These are phyloP conservation scores for Diplosphaera chodatii DNA, from an alignment of 139 green algal genomes.

Conservation along the genomic window DNA sequence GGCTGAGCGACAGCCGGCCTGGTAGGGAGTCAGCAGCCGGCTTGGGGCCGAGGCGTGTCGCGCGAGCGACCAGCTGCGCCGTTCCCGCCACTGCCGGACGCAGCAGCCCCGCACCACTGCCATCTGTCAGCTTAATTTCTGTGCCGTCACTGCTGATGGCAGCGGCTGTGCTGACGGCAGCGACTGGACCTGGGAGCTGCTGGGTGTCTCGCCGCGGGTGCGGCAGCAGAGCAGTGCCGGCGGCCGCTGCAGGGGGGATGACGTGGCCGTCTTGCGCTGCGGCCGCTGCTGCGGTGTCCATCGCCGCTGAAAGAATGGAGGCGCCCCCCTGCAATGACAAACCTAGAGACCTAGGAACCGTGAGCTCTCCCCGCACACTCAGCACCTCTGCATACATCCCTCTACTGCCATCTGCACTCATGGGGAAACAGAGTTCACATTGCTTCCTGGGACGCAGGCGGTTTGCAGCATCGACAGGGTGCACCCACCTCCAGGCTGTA, in stretches of 20 bases:
- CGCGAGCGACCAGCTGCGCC: not conserved
- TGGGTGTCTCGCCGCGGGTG: not conserved
- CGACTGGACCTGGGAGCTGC: too few relatives aligned
- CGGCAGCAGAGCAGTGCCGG: not conserved
- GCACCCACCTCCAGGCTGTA: too few relatives aligned
- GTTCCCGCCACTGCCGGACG: not conserved
- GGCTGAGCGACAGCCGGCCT: not conserved
- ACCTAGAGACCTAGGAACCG: too few relatives aligned
- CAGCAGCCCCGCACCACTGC: not conserved
- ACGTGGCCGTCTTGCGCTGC: slow-evolving; percentile 13
- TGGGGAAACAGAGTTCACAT: too few relatives aligned
- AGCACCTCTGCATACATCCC: too few relatives aligned
- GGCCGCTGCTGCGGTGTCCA: slow-evolving; percentile 8
- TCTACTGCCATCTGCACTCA: too few relatives aligned
- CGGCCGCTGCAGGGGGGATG: not conserved
- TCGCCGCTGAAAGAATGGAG: slow-evolving; percentile 13
- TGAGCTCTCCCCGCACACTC: too few relatives aligned
- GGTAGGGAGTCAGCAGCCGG: not conserved
- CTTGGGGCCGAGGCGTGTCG: slow-evolving; percentile 1
- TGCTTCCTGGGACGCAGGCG: too few relatives aligned
- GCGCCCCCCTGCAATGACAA: slow-evolving; percentile 5
- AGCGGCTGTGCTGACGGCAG: too few relatives aligned
- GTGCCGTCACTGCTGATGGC: too few relatives aligned
- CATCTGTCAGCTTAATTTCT: too few relatives aligned
- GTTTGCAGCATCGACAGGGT: too few relatives aligned